Evolutionary conservation across 129 eudicot species (phyloP), one percentile per base, ranked within the genome.

Genomic region (Deinandra increscens): DNA sequence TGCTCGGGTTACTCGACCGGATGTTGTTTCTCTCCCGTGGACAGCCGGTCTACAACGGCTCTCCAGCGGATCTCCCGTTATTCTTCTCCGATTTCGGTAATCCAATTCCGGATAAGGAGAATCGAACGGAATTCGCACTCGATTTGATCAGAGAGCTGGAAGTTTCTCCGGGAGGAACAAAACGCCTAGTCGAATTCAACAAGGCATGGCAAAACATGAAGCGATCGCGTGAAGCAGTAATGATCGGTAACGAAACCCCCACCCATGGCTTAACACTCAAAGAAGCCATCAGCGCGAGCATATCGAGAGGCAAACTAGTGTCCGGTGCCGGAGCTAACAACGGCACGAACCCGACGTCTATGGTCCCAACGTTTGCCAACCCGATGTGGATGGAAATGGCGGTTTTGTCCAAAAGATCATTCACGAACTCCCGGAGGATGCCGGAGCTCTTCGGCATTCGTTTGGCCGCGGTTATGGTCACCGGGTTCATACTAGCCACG

Each of bases 271-370:
- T 88, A 20, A 84, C 98, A 0, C 77, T 92, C 2, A 92, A 92
- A 64, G 98, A 88, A 78, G 98, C 98, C 1, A 92, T 92, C 29
- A 89, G 95, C 23, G 95, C 96, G 1, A 92, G 98, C 69, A 89
- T 92, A 42, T 88, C 98, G 0, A 51, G 96, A 41, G 98, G 98
- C 3, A 92, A 92, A 70, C 70, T 92, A 50, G 98, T 92, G 34
- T 86, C 98, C 4, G 98, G 98, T 0, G 86, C 87, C 13, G 80
- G 80, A 9, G 87, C 95, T 2, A 68, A 86, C 23, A 80, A 66
- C 41, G 88, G 81, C 2, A 67, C 61, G 0, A 83, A 76, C 53
- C 88, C 85, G 0, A 70, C 89, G 5, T 79, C 95, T 0, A 78
- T 90, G 84, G 96, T 91, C 9, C 98, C 96, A 10, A 88, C 91